phyloP scores from a whole-genome alignment of 306 rosid species.

The Corylus avellana region DNA sequence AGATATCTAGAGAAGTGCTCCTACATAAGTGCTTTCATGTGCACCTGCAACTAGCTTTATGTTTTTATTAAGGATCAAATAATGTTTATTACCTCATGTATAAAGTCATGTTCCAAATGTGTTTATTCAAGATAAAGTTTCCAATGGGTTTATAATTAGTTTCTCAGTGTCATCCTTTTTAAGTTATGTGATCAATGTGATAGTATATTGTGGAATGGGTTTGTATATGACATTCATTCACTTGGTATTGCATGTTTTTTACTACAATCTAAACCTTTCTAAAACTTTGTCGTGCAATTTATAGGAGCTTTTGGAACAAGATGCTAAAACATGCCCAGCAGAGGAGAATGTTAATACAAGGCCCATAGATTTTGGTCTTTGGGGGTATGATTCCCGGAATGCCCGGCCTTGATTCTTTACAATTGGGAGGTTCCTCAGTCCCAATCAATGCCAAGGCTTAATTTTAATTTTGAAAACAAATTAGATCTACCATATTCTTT shows the following conservation, averaged over 20 bases:
- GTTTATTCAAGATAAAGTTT: not conserved
- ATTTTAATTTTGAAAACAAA: no score
- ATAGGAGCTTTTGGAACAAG: slow-evolving; percentile 44
- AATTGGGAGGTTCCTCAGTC: no score
- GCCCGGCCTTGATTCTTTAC: no score
- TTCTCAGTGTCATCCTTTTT: not conserved
- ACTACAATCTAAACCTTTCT: not conserved
- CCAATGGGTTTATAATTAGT: not conserved
- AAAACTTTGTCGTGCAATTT: slow-evolving; percentile 6
- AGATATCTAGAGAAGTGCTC: not conserved
- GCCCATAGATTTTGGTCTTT: no score
- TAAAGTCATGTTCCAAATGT: not conserved
- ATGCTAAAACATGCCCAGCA: slow-evolving; percentile 33
- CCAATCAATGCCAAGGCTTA: no score
- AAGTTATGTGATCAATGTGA: not conserved
- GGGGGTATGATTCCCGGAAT: no score
- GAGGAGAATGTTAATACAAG: slow-evolving; percentile 52
- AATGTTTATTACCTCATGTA: not conserved
- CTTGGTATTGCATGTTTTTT: not conserved
- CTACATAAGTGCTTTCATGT: not conserved
- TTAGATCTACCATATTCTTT: no score
- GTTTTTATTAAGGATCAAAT: not conserved
- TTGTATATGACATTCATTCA: not conserved
- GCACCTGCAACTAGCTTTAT: not conserved
- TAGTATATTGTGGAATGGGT: slow-evolving; percentile 14